phyloP scores from a whole-genome alignment of 1,139 yeast genomes.

The Fermentozyma sake region DNA sequence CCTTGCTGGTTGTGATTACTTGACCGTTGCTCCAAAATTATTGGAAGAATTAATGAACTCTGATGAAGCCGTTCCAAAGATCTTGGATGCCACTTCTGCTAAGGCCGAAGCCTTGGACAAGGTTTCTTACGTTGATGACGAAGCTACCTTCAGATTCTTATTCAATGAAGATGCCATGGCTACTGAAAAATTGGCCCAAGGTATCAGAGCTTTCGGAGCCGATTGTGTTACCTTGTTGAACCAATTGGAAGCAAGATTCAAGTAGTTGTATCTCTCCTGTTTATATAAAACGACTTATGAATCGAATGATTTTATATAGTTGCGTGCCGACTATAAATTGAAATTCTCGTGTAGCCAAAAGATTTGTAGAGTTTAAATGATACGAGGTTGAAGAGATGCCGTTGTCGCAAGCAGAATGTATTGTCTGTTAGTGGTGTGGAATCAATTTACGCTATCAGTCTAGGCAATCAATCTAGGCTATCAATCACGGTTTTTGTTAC shows the following conservation, averaged over 20 bases:
- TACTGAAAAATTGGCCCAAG: slow-evolving; percentile 95
- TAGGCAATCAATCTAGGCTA: background rate
- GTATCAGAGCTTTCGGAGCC: slow-evolving; percentile 95
- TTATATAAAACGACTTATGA: too few relatives aligned
- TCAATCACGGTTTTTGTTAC: background rate
- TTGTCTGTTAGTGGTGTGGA: too few relatives aligned
- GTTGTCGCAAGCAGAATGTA: too few relatives aligned
- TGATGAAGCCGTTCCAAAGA: slow-evolving; percentile 70
- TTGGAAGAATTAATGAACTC: slow-evolving; percentile 88
- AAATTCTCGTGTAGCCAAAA: too few relatives aligned
- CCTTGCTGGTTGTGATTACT: slow-evolving; percentile 94
- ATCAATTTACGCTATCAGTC: too few relatives aligned
- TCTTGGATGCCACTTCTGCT: slow-evolving; percentile 65
- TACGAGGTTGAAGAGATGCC: too few relatives aligned
- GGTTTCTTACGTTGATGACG: slow-evolving; percentile 80
- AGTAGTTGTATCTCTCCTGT: too few relatives aligned
- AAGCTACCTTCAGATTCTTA: slow-evolving; percentile 83
- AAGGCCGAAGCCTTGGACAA: slow-evolving; percentile 53
- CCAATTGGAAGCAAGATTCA: slow-evolving; percentile 72
- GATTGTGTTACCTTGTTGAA: slow-evolving; percentile 84
- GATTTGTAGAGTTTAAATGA: too few relatives aligned
- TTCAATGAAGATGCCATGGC: slow-evolving; percentile 98
- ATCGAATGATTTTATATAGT: too few relatives aligned
- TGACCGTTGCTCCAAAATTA: slow-evolving; percentile 92
- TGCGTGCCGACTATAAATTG: too few relatives aligned